Percentiles rank a stretch among this genome's conserved stretches.
These are phyloP conservation scores for Pythium guiyangense DNA, from an alignment of 352 stramenopile species.

Conservation along the genomic window DNA sequence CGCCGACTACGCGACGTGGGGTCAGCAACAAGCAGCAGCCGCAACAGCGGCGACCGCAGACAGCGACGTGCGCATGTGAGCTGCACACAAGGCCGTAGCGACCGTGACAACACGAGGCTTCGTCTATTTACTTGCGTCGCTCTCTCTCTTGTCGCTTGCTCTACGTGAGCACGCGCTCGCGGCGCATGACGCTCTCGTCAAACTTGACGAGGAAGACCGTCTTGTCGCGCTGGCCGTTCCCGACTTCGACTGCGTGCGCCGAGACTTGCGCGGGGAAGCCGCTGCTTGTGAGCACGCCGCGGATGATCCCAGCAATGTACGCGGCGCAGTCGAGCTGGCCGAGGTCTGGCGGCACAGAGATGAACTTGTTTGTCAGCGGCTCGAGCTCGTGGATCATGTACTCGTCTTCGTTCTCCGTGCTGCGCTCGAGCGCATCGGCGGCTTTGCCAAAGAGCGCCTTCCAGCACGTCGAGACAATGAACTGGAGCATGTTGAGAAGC, in stretches of 20 bases:
- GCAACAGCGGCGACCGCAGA: conserved; percentile 13
- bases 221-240: conserved; percentile 56
- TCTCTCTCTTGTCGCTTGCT: too few species aligned
- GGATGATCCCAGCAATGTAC: conserved; percentile 95
- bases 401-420: conserved; percentile 97
- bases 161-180: conserved; percentile 62
- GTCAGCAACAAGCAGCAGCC: conserved; percentile 18
- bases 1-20: conserved; percentile 76
- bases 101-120: too few species aligned
- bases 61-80: conserved; percentile 47
- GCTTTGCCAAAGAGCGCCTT: conserved; percentile 96
- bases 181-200: conserved; percentile 74
- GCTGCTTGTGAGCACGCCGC: conserved; percentile 82
- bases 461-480: conserved; percentile 93
- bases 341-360: conserved; percentile 94
- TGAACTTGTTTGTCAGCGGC: conserved; percentile 95
- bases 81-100: too few species aligned
- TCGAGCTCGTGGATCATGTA: conserved; percentile 97
- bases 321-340: conserved; percentile 95
- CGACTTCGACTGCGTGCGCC: conserved; percentile 68
- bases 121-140: too few species aligned
- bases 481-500: conserved; percentile 87
- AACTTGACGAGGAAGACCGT: conserved; percentile 89
- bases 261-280: conserved; percentile 80
- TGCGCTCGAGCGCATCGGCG: conserved; percentile 94